A percentile compares a stretch with the other conserved stretches of the same genome.
Conservation (phyloP, 306 rosid genomes). For the Chamaecrista fasciculata region DNA sequence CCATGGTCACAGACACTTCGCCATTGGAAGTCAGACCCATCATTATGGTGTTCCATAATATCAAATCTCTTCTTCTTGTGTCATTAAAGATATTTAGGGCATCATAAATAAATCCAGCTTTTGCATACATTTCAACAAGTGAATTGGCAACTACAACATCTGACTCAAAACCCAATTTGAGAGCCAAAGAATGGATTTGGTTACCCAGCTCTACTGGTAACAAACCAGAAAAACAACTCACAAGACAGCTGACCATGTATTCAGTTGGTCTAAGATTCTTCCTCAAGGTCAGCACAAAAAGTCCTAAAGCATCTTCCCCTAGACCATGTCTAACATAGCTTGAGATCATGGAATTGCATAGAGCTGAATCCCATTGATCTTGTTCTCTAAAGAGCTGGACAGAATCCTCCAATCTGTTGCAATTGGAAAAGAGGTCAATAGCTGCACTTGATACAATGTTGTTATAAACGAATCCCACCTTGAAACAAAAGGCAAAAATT, state of each 20-base stretch:
- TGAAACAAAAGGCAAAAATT: constrained; percentile 59
- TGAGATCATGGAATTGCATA: constrained; percentile 80
- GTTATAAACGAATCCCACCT: constrained; percentile 71
- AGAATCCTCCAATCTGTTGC: constrained; percentile 79
- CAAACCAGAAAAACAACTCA: constrained; percentile 53
- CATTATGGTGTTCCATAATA: constrained; percentile 78
- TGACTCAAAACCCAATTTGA: constrained; percentile 61
- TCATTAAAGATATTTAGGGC: constrained; percentile 54
- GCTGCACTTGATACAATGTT: constrained; percentile 71
- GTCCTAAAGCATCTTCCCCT: constrained; percentile 49
- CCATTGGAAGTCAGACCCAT: constrained; percentile 65
- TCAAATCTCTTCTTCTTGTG: constrained; percentile 57
- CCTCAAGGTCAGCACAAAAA: constrained; percentile 59
- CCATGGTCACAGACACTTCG: constrained; percentile 42
- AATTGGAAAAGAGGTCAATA: constrained; percentile 84
- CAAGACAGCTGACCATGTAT: constrained; percentile 62
- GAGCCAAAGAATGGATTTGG: constrained; percentile 69
- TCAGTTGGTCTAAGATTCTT: constrained; percentile 70
- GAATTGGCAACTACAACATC: constrained; percentile 66
- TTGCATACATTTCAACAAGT: constrained; percentile 68
- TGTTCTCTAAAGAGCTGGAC: constrained; percentile 53
- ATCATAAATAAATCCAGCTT: constrained; percentile 55
- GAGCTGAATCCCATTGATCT: constrained; percentile 55
- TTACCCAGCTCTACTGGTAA: constrained; percentile 52
- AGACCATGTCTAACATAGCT: constrained; percentile 57